Base-by-base conservation (phyloP, 2,329 filamentous ascomycete genomes). In the Nakataea oryzae region DNA sequence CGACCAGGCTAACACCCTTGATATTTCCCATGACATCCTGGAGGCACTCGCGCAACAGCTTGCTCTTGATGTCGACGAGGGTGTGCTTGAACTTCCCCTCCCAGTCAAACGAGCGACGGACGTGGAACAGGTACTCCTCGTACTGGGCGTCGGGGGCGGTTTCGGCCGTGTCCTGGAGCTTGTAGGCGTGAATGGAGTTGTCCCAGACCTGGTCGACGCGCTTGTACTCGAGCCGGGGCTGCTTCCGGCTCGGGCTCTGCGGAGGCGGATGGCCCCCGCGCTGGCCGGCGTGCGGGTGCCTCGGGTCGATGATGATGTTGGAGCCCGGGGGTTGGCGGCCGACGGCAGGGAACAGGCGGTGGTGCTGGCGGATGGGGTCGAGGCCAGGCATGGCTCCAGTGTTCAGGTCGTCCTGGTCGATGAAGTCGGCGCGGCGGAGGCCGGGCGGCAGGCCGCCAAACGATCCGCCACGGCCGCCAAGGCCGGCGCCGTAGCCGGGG, bases 1-100 rank as follows among this genome's bases (percentile, higher is more conserved):
- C 88, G 5, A 93, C 90, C 57, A 96, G 75, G 66, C 87, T 93
- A 55, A 96, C 81, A 21, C 89, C 86, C 70, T 91, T 91, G 69
- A 91, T 86, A 26, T 85, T 86, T 56, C 89, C 88, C 79, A 93
- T 87, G 13, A 93, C 81, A 55, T 86, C 85, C 59, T 82, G 79
- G 0, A 93, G 78, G 27, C 85, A 86, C 65, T 91, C 86, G 9
- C 88, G 87, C 3, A 96, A 79, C 21, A 85, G 75, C 67, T 91
- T 91, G 71, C 90, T 95, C 75, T 93, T 95, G 73, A 96, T 89
- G 66, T 96, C 91, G 59, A 96, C 85, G 17, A 87, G 76, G 0
- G 91, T 92, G 69, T 72, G 70, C 67, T 84, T 79, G 68, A 90
- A 93, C 69, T 91, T 91, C 65, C 91, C 90, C 67, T 95, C 89